Evolutionary conservation across 768 basidiomycete genomes (phyloP), one percentile per base, ranked within the genome.

Genomic region (Tylopilus felleus): DNA sequence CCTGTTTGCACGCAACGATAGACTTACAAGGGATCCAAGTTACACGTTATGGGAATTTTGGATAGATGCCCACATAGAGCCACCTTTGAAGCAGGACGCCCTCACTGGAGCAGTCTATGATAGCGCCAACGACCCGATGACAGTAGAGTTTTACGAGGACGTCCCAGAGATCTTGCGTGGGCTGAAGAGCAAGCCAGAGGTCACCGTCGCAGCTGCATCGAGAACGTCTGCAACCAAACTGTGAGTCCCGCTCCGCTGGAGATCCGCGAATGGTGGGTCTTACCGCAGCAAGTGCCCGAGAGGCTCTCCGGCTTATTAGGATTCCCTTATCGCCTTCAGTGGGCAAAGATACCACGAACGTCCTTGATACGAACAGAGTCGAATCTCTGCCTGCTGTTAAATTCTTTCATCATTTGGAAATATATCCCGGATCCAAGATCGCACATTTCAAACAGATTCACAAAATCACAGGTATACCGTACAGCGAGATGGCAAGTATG

Each of bases 11-110:
- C 23, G 5, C 31, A 19, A 45, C 12, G 23, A 14, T 16, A 43
- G 33, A 39, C 50, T 58, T 28, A 60, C n/a, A 4, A 49, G 14
- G n/a, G 17, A 44, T 54, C 8, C 33, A 57, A 91, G 90, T 65
- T 93, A 88, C 67, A 93, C 92, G 0, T 74, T 93, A 7, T 93
- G 90, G 91, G 81, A 86, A 53, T 74, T 93, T 16, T 93, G 90
- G 91, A 86, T 93, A 49, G 92, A 94, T 67, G 84, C 84, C 17
- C 86, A 92, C 66, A 77, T 89, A 48, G 72, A 77, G 41, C 80
- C 78, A 28, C 83, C 86, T 8, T 69, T 89, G 48, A 77, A 70
- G 51, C 74, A 78, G 42, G 70, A 82, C 22, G 74, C 40, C 5
- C 21, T 21, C 29, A 61, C 64, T 14, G 64, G 64, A 12, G 49